A percentile compares a stretch with the other conserved stretches of the same genome.
Conservation (phyloP, 2,329 filamentous ascomycete genomes). For the Cytospora mali region DNA sequence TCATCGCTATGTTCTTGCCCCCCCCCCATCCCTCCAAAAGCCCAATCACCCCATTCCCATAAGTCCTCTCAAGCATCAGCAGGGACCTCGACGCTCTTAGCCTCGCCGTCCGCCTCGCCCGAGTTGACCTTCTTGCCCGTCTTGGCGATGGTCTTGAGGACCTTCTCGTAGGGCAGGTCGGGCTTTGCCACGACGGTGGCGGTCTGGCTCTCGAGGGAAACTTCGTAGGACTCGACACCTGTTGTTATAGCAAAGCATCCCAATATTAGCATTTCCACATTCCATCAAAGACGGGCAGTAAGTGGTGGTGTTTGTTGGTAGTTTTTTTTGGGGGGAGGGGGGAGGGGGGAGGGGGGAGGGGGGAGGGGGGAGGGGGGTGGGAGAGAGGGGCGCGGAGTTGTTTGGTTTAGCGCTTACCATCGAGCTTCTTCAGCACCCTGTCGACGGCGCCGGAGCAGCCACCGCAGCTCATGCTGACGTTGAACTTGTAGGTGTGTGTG, state of each 20-base stretch:
- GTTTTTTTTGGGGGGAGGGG: background rate
- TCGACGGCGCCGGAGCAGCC: slow-evolving; percentile 96
- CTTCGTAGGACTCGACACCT: slow-evolving; percentile 87
- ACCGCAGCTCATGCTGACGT: slow-evolving; percentile 90
- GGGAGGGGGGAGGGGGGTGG: slow-evolving; percentile 11
- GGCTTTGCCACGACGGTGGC: slow-evolving; percentile 75
- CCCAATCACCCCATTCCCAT: background rate
- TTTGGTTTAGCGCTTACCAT: slow-evolving; percentile 59
- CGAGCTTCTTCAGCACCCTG: slow-evolving; percentile 87
- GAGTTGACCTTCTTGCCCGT: slow-evolving; percentile 90
- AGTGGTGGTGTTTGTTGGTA: background rate
- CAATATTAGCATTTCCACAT: background rate
- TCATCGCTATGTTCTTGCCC: background rate
- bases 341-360: background rate
- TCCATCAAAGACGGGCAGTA: too few relatives aligned
- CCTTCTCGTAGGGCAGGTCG: slow-evolving; percentile 71
- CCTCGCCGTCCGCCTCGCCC: slow-evolving; percentile 68
- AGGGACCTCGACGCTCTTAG: slow-evolving; percentile 51
- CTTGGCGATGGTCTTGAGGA: slow-evolving; percentile 89
- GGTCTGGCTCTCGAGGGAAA: slow-evolving; percentile 83
- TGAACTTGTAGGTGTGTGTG: slow-evolving; percentile 89
- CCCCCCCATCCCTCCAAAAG: background rate
- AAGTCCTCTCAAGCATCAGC: slow-evolving; percentile 10
- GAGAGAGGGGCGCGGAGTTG: slow-evolving; percentile 27
- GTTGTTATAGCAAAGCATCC: slow-evolving; percentile 18